Evolutionary conservation across 371 early-diverging fungal species (phyloP).

Genomic region (Actinomucor elegans): DNA sequence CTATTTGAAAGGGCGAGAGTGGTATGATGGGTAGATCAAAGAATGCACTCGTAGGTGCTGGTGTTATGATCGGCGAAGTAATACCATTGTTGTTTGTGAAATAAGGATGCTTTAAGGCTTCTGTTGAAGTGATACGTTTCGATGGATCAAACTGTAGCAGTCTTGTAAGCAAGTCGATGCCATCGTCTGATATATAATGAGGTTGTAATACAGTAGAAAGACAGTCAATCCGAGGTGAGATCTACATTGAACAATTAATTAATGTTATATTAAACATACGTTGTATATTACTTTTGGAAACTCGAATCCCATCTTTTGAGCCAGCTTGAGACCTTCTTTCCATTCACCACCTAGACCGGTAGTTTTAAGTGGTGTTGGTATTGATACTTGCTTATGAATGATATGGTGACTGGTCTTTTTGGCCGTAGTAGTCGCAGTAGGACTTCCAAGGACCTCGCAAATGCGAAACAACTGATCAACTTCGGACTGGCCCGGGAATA

Average conservation of each 20-base stretch:
- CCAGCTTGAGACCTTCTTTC: conserved; percentile 67
- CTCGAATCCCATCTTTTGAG: conserved; percentile 55
- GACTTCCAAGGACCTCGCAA: conserved; percentile 60
- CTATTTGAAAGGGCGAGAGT: conserved; percentile 23
- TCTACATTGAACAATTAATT: neutral
- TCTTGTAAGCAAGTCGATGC: conserved; percentile 26
- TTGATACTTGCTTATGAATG: neutral
- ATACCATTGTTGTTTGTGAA: conserved; percentile 43
- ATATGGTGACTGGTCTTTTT: neutral
- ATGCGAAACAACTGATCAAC: conserved; percentile 85
- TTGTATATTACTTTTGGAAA: conserved; percentile 43
- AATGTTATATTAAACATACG: too few relatives aligned
- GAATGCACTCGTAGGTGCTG: neutral
- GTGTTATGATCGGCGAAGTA: neutral
- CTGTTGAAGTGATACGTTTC: conserved; percentile 73
- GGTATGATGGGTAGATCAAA: conserved; percentile 29
- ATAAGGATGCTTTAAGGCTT: conserved; percentile 67
- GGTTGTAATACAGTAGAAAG: neutral
- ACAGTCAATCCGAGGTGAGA: neutral
- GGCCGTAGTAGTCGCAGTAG: conserved; percentile 21
- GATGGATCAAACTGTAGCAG: conserved; percentile 84
- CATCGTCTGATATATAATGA: conserved; percentile 3
- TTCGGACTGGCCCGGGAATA: conserved; percentile 94
- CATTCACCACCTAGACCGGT: conserved; percentile 56
- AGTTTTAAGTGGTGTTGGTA: neutral